Conservation (phyloP, 805 yeast genomes). For the Scheffersomyces spartinae region DNA sequence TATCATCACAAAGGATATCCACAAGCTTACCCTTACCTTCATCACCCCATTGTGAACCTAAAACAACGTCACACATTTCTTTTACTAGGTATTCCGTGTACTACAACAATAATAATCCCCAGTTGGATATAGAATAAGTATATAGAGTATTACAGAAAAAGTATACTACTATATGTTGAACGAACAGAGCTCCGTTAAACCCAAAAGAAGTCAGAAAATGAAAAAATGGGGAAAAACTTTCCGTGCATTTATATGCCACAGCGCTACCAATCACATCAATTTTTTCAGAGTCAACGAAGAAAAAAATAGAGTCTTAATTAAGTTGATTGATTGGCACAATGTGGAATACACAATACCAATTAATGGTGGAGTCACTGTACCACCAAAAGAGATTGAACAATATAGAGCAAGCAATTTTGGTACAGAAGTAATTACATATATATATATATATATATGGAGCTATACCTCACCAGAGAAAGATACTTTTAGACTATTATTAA, state of each 20-base stretch:
- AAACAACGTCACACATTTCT: conserved; percentile 76
- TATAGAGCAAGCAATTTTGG: no score
- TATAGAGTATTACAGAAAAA: conserved; percentile 3
- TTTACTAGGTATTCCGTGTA: neutral
- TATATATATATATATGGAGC: no score
- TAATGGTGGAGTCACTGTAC: no score
- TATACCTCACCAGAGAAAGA: no score
- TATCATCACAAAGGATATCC: conserved; percentile 85
- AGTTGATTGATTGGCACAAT: no score
- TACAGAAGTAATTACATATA: no score
- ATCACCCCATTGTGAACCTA: conserved; percentile 99
- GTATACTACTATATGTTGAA: conserved; percentile 6
- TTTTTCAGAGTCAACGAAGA: conserved; percentile 1
- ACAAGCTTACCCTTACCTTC: conserved; percentile 99
- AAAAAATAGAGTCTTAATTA: no score
- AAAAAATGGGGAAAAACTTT: conserved; percentile 2
- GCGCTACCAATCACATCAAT: neutral
- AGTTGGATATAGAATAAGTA: conserved; percentile 9
- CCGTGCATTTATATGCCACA: neutral
- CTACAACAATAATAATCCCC: conserved; percentile 4
- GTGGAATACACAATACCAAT: no score
- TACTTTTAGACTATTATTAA: no score
- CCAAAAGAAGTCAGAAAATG: conserved; percentile 4
- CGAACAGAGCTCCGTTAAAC: conserved; percentile 9
- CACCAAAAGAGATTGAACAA: no score